A percentile compares a stretch with the other conserved stretches of the same genome.
Evolutionary conservation across 2,329 filamentous ascomycete species (phyloP).

Genomic region (Thermoascus crustaceus): DNA sequence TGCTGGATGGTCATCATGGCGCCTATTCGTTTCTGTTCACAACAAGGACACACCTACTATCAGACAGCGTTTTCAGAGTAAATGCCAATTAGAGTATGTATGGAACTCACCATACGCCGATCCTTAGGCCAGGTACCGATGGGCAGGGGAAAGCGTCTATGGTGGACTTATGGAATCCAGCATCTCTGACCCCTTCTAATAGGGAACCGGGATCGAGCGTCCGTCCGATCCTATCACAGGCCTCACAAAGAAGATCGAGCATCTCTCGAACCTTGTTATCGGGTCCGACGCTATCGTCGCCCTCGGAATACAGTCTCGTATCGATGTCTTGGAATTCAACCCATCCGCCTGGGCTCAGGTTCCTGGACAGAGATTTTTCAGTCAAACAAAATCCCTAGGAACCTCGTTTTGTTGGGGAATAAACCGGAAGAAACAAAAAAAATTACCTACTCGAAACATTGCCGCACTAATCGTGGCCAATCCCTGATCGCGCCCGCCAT

Average conservation of each 20-base stretch:
- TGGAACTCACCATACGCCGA: constrained; percentile 6
- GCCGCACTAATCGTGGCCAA: no score
- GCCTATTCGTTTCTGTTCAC: no score
- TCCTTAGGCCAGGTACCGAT: constrained; percentile 10
- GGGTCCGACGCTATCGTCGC: constrained; percentile 1
- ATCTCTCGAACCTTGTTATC: constrained; percentile 3
- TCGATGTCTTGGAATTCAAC: constrained; percentile 12
- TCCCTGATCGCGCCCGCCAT: no score
- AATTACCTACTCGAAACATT: no score
- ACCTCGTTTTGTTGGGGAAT: no score
- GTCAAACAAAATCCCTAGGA: no score
- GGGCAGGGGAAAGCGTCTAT: constrained; percentile 6
- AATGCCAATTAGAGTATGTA: no score
- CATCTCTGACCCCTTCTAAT: constrained; percentile 7
- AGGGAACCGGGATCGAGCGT: constrained; percentile 9
- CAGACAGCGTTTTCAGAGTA: no score
- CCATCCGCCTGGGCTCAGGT: constrained; percentile 16
- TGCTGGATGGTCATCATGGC: constrained; percentile 8
- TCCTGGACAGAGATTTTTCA: no score
- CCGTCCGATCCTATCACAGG: constrained; percentile 3
- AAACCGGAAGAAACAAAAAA: no score
- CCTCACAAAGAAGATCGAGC: no score
- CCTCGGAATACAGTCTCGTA: constrained; percentile 5
- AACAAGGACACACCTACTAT: no score
- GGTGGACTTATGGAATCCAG: constrained; percentile 8